Percentiles rank a stretch among this genome's conserved stretches.
Evolutionary conservation across 257 asterid genomes (phyloP).

Genomic region (Verbena officinalis): DNA sequence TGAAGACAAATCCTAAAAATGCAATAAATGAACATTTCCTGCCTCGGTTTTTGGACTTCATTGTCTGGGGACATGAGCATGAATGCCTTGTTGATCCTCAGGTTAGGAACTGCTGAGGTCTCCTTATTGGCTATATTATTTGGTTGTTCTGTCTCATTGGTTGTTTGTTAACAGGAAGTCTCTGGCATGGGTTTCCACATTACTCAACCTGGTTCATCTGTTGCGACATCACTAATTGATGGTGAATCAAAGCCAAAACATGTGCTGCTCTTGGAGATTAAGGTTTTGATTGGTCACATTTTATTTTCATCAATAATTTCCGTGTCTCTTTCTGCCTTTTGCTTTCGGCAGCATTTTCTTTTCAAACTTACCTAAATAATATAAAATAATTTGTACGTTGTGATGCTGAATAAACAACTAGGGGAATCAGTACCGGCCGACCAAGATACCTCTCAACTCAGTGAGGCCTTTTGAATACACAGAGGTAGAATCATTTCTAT

Average conservation of each 20-base stretch:
- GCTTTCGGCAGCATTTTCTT: conserved; percentile 7
- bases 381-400: conserved; percentile 26
- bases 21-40: conserved; percentile 97
- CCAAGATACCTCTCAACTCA: conserved; percentile 88
- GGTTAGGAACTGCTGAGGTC: conserved; percentile 45
- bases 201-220: conserved; percentile 99
- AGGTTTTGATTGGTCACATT: conserved; percentile 49
- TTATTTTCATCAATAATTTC: conserved; percentile 22
- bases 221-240: conserved; percentile 94
- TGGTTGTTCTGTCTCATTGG: conserved; percentile 30
- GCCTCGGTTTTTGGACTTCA: conserved; percentile 92
- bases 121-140: conserved; percentile 21
- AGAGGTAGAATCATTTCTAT: conserved; percentile 63
- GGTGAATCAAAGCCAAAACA: conserved; percentile 98
- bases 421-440: conserved; percentile 98
- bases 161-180: conserved; percentile 70
- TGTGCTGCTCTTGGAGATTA: conserved; percentile 91
- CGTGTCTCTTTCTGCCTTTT: not conserved
- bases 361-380: not conserved
- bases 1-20: conserved; percentile 95
- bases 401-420: conserved; percentile 34
- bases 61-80: conserved; percentile 99
- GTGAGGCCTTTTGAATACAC: conserved; percentile 95
- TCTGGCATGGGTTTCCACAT: conserved; percentile 99
- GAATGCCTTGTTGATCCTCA: conserved; percentile 99